Evolutionary conservation across 495 filamentous ascomycete genomes (phyloP).

Genomic region (Friedmanniomyces endolithicus): DNA sequence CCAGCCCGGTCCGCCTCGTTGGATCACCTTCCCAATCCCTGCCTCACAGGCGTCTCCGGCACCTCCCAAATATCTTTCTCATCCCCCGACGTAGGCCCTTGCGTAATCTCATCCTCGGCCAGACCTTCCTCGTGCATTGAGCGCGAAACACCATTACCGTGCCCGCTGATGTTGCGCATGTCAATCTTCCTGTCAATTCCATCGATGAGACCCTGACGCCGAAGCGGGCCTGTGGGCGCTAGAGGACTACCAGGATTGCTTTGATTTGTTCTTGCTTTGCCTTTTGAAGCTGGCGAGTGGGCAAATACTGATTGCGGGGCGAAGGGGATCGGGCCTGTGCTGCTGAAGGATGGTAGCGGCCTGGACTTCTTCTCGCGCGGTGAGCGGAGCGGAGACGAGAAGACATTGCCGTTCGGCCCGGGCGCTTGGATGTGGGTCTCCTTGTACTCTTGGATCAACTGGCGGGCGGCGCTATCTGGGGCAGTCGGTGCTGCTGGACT

Average conservation of each 20-base stretch:
- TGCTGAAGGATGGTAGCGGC: slow-evolving; percentile 5
- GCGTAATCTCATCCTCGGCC: neutral
- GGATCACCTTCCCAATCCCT: neutral
- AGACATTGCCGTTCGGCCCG: neutral
- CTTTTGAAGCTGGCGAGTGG: neutral
- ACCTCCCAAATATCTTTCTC: slow-evolving; percentile 14
- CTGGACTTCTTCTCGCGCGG: neutral
- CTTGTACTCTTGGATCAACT: slow-evolving; percentile 1
- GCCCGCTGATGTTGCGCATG: neutral
- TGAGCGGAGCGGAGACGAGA: neutral
- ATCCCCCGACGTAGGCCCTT: neutral
- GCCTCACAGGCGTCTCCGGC: slow-evolving; percentile 7
- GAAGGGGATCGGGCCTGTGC: slow-evolving; percentile 14
- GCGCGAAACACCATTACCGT: slow-evolving; percentile 1
- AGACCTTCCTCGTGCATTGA: neutral
- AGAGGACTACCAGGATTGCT: neutral
- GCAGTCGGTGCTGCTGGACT: neutral
- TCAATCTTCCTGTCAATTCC: neutral
- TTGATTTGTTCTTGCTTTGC: neutral
- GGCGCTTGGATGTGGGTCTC: neutral
- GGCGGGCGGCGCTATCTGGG: slow-evolving; percentile 1
- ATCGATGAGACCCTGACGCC: neutral
- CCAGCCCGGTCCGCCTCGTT: too few species aligned
- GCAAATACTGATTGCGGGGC: neutral
- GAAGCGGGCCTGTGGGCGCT: neutral